Evolutionary conservation across 768 basidiomycete genomes (phyloP).

Genomic region (Mycena galopus): DNA sequence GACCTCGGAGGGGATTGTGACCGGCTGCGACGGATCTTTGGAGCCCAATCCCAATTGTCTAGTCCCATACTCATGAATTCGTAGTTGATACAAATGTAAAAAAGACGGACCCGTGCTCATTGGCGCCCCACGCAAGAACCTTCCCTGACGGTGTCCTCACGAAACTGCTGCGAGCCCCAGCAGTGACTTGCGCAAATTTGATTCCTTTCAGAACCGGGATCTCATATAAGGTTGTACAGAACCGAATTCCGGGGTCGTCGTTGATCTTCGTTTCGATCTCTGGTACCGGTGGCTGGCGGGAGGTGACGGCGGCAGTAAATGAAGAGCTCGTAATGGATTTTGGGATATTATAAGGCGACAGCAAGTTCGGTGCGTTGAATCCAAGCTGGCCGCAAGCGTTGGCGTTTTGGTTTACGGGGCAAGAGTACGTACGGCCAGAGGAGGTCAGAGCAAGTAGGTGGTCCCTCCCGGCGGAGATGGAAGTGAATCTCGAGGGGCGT

Average conservation of each 20-base stretch:
- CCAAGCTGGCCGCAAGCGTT: conserved; percentile 91
- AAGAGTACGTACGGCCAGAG: conserved; percentile 80
- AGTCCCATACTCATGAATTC: conserved; percentile 14
- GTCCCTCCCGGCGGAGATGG: conserved; percentile 79
- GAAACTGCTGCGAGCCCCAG: conserved; percentile 82
- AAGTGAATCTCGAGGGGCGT: conserved; percentile 69
- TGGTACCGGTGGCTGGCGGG: conserved; percentile 39
- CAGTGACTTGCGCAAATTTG: conserved; percentile 74
- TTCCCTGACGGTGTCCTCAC: conserved; percentile 74
- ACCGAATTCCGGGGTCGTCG: conserved; percentile 65
- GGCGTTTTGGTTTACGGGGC: conserved; percentile 80
- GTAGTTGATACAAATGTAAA: conserved; percentile 5
- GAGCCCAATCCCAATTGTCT: conserved; percentile 88
- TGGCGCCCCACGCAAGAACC: conserved; percentile 92
- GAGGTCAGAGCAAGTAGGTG: conserved; percentile 82
- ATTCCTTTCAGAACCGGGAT: conserved; percentile 79
- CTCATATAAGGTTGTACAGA: conserved; percentile 80
- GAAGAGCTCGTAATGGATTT: conserved; percentile 63
- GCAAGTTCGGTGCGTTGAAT: conserved; percentile 44
- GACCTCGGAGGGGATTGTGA: conserved; percentile 89
- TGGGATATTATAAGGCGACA: conserved; percentile 51
- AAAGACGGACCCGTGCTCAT: conserved; percentile 76
- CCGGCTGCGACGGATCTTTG: conserved; percentile 70
- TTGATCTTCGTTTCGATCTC: conserved; percentile 46
- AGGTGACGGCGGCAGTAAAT: conserved; percentile 48